Base-by-base conservation (phyloP, 371 early-diverging fungal genomes). In the Coemansia linderi region DNA sequence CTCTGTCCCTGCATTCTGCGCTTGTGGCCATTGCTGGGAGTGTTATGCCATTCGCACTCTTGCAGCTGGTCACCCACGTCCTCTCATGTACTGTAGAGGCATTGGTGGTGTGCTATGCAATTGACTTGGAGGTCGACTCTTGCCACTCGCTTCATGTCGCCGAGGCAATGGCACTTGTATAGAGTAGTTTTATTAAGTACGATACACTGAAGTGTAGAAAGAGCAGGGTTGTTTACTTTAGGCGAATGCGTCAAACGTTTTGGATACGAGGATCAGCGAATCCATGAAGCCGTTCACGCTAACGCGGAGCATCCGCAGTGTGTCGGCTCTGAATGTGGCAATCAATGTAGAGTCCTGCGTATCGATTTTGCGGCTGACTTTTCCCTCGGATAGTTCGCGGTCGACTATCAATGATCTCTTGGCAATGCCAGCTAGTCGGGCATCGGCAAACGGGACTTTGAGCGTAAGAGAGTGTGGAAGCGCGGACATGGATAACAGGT, bases 91-190 rank as follows among this genome's bases (percentile, higher is more conserved):
- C 75, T 1, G 72, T 81, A 8, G 81, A 81, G 29, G 67, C 81
- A 0, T 37, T 81, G 59, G 71, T 81, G 3, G 76, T 81, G 4
- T 81, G 81, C 48, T 80, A 81, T 71, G 81, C 81, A 0, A 68
- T 80, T 12, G 81, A 81, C 29, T 33, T 81, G 63, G 75, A 80
- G 33, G 59, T 75, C 3, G 66, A 69, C 5, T 65, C 75, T 4
- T 81, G 81, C 48, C 81, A 81, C n/a, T 81, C 81, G 17, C 43
- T 75, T 13, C 63, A 73, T 31, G 79, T 81, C 1, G 81, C 74
- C 3, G 66, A 81, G 27, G 69, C 71, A 19, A 61, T 81, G 65
- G 65, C 80, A 1, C 66, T 68, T 57, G 72, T 65, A 43, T 79
- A 72, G 63, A 56, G 4, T 29, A 24, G 29, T 29, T 31, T 52